A percentile compares a stretch with the other conserved stretches of the same genome.
Evolutionary conservation across 202 grass and related monocot genomes (phyloP).

Genomic region (Hordeum pubiflorum): DNA sequence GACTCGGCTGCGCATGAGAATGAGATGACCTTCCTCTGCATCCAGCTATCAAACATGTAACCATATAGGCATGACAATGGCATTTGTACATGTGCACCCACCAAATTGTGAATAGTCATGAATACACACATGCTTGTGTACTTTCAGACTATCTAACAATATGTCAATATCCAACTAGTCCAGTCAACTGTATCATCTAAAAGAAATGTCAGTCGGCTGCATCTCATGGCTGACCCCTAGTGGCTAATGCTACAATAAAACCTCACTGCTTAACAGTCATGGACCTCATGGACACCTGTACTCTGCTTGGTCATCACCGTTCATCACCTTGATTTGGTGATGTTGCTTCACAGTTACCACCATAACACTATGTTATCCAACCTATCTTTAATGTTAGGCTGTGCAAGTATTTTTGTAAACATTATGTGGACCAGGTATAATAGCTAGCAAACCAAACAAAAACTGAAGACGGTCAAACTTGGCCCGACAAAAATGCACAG

Average conservation of each 20-base stretch:
- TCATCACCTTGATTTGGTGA: not conserved
- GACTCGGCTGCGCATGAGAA: slow-evolving; percentile 11
- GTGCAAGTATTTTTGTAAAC: not conserved
- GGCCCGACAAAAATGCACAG: not conserved
- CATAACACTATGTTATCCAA: not conserved
- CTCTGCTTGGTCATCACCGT: not conserved
- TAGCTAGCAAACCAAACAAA: not conserved
- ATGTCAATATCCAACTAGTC: not conserved
- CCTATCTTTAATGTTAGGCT: not conserved
- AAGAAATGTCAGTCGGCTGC: not conserved
- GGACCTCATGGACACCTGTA: not conserved
- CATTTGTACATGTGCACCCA: not conserved
- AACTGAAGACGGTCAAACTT: slow-evolving; percentile 3
- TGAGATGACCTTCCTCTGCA: not conserved
- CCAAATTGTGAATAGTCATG: not conserved
- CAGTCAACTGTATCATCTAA: not conserved
- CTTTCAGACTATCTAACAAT: not conserved
- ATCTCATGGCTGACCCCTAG: not conserved
- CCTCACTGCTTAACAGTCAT: not conserved
- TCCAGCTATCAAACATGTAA: not conserved
- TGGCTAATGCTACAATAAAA: not conserved
- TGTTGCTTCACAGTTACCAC: not conserved
- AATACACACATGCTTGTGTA: not conserved
- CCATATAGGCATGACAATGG: not conserved
- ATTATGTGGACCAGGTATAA: not conserved